Conservation (phyloP, 306 rosid genomes). For the Castanea crenata region DNA sequence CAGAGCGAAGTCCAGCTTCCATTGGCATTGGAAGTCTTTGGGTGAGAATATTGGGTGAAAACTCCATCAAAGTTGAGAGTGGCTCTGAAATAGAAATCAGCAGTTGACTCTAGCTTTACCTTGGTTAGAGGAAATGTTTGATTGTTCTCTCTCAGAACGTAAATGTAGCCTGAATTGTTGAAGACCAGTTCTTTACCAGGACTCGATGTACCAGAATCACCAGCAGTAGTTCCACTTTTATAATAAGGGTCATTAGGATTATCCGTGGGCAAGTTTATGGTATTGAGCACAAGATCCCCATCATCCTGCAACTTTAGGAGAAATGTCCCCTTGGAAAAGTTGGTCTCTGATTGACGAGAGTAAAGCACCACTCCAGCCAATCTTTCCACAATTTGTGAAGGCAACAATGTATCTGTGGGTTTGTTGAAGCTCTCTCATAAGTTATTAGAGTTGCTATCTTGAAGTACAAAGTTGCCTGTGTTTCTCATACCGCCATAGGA, state of each 20-base stretch:
- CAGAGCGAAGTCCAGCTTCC: conserved; percentile 18
- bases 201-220: conserved; percentile 7
- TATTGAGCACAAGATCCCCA: conserved; percentile 37
- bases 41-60: conserved; percentile 31
- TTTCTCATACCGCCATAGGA: conserved; percentile 18
- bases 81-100: conserved; percentile 33
- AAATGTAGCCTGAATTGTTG: conserved; percentile 31
- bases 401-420: conserved; percentile 35
- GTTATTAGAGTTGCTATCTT: not conserved
- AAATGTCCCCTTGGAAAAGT: conserved; percentile 27
- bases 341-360: conserved; percentile 30
- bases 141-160: conserved; percentile 20
- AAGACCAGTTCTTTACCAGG: conserved; percentile 31
- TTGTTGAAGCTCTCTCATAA: conserved; percentile 27
- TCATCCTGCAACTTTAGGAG: conserved; percentile 3
- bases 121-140: not conserved
- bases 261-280: conserved; percentile 31
- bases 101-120: not conserved
- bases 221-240: not conserved
- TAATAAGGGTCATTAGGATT: conserved; percentile 28
- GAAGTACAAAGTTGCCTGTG: conserved; percentile 24
- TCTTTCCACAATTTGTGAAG: conserved; percentile 18
- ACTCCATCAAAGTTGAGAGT: conserved; percentile 51
- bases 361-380: not conserved
- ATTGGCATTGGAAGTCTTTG: conserved; percentile 23